Conservation (phyloP, 345 rosid genomes). For the Gossypium raimondii region DNA sequence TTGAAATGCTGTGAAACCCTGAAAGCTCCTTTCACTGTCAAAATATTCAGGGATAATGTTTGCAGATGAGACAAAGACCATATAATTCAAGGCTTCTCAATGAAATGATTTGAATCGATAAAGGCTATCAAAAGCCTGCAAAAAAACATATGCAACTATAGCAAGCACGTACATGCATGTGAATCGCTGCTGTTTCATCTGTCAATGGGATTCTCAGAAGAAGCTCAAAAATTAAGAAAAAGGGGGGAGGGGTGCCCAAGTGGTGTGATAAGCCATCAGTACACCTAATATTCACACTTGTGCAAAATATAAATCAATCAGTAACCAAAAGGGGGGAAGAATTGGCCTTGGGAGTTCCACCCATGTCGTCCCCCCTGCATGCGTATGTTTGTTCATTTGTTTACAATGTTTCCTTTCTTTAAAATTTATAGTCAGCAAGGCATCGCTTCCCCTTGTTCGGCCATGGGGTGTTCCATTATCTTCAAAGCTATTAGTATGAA, state of each 20-base stretch:
- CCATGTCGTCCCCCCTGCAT: not conserved
- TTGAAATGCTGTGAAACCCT: not conserved
- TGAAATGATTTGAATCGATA: not conserved
- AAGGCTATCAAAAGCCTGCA: not conserved
- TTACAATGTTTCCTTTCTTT: no score
- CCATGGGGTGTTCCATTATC: no score
- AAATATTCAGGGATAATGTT: not conserved
- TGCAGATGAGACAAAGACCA: not conserved
- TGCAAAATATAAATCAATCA: not conserved
- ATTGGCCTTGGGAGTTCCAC: slow-evolving; percentile 10
- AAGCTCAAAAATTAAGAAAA: not conserved
- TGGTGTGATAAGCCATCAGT: not conserved
- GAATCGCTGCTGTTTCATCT: not conserved
- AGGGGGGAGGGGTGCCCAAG: not conserved
- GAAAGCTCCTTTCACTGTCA: not conserved
- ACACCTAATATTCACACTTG: not conserved
- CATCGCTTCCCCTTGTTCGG: no score
- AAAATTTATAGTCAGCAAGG: no score
- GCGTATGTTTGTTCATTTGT: not conserved
- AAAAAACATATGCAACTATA: not conserved
- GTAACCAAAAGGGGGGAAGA: not conserved
- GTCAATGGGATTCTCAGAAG: not conserved
- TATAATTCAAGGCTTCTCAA: not conserved
- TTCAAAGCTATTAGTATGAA: no score
- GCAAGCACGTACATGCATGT: slow-evolving; percentile 13